Conservation (phyloP, 768 basidiomycete genomes). For the Nidularia sp. region DNA sequence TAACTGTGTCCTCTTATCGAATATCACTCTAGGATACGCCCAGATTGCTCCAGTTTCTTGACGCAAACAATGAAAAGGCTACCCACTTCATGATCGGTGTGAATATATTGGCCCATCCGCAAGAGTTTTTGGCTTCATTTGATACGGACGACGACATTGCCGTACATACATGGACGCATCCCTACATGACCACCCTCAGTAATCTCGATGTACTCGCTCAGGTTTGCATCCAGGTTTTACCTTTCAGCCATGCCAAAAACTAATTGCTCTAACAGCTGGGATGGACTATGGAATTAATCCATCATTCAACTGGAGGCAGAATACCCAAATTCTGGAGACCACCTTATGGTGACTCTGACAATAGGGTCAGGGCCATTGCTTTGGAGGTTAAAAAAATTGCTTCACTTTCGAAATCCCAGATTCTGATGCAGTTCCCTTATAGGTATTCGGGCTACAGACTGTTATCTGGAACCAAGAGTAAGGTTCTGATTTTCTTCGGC, state of each 20-base stretch:
- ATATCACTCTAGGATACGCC: slow-evolving; percentile 28
- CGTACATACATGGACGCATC: slow-evolving; percentile 69
- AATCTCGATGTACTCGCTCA: slow-evolving; percentile 70
- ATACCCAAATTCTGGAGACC: slow-evolving; percentile 79
- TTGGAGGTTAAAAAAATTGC: slow-evolving; percentile 51
- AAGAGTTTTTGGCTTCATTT: slow-evolving; percentile 52
- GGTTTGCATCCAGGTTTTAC: slow-evolving; percentile 19
- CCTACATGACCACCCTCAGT: slow-evolving; percentile 74
- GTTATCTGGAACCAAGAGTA: slow-evolving; percentile 92
- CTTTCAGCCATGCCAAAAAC: neutral
- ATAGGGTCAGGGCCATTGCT: slow-evolving; percentile 82
- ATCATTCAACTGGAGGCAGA: slow-evolving; percentile 76
- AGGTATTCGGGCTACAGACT: slow-evolving; percentile 76
- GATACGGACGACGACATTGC: slow-evolving; percentile 41
- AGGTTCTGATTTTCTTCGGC: slow-evolving; percentile 12
- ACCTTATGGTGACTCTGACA: slow-evolving; percentile 82
- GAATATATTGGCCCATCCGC: slow-evolving; percentile 61
- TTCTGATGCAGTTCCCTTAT: neutral
- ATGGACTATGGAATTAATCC: slow-evolving; percentile 76
- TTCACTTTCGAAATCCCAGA: neutral
- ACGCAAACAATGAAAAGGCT: slow-evolving; percentile 57
- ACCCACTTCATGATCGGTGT: slow-evolving; percentile 91
- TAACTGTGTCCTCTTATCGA: neutral
- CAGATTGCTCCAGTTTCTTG: slow-evolving; percentile 62
- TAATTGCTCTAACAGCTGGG: slow-evolving; percentile 45